A percentile compares a stretch with the other conserved stretches of the same genome.
These are phyloP conservation scores for Penstemon newberryi DNA, from an alignment of 257 asterid species.

Conservation along the genomic window DNA sequence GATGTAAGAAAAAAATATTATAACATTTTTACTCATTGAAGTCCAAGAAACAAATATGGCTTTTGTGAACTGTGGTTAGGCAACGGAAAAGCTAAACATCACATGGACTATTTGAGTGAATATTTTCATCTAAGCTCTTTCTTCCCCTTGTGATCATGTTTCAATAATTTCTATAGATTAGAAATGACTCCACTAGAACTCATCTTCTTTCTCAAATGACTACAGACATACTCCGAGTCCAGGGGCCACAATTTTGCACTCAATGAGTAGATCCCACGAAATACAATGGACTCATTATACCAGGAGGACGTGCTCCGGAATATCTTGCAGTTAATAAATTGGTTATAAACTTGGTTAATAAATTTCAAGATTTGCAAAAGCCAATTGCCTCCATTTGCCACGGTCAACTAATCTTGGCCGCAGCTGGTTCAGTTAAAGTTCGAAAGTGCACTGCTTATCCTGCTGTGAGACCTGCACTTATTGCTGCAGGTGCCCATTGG, in stretches of 20 bases:
- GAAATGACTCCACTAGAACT: constrained; percentile 8
- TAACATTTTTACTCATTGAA: too few species aligned
- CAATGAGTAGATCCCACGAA: constrained; percentile 62
- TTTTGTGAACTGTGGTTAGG: neutral
- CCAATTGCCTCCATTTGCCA: constrained; percentile 89
- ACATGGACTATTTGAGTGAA: constrained; percentile 8
- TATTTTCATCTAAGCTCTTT: neutral
- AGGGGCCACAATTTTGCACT: constrained; percentile 87
- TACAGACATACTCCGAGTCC: constrained; percentile 87
- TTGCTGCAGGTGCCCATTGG: constrained; percentile 94
- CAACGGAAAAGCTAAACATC: neutral
- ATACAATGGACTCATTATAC: constrained; percentile 83
- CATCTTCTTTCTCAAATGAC: constrained; percentile 24
- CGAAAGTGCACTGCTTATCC: constrained; percentile 88
- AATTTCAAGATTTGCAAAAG: constrained; percentile 48
- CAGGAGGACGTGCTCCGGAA: constrained; percentile 99
- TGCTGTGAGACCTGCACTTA: constrained; percentile 61
- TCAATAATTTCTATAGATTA: neutral
- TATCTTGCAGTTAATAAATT: constrained; percentile 78
- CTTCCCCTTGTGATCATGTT: neutral
- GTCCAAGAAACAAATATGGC: neutral
- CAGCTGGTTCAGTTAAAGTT: constrained; percentile 63
- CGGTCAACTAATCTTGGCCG: constrained; percentile 90
- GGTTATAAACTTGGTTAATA: constrained; percentile 58
- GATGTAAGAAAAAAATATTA: too few species aligned